phyloP scores from a whole-genome alignment of 352 stramenopile species.

The Phytophthora macrochlamydospora region DNA sequence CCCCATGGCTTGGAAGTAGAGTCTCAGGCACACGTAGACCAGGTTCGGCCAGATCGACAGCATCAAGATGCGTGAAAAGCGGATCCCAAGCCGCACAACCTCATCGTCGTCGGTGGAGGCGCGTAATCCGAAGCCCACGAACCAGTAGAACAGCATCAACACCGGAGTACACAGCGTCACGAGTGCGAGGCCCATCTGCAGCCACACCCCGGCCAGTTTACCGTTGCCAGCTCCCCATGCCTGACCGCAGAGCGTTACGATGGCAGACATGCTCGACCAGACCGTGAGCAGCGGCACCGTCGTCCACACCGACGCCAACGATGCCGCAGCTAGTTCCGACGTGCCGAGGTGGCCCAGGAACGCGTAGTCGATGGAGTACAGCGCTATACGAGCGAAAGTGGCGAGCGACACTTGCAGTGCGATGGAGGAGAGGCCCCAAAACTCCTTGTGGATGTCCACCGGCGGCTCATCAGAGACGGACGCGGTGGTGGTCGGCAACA shows the following conservation, averaged over 20 bases:
- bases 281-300: constrained; percentile 64
- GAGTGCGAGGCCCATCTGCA: constrained; percentile 62
- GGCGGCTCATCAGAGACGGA: constrained; percentile 21
- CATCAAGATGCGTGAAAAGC: constrained; percentile 34
- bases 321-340: constrained; percentile 66
- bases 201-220: constrained; percentile 65
- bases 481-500: constrained; percentile 17
- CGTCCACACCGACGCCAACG: constrained; percentile 73
- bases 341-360: constrained; percentile 78
- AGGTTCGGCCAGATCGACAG: constrained; percentile 37
- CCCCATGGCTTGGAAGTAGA: constrained; percentile 37
- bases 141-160: constrained; percentile 40
- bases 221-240: constrained; percentile 68
- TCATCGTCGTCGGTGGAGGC: constrained; percentile 26
- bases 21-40: constrained; percentile 27
- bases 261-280: constrained; percentile 67
- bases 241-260: constrained; percentile 78
- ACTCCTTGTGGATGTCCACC: constrained; percentile 53
- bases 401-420: constrained; percentile 74
- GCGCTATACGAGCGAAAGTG: constrained; percentile 69
- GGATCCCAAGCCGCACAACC: constrained; percentile 27
- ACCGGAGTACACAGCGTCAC: constrained; percentile 25
- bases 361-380: constrained; percentile 78
- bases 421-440: constrained; percentile 63
- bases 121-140: constrained; percentile 25